phyloP scores from a whole-genome alignment of 371 early-diverging fungal genomes.

The Capillidium heterosporum region DNA sequence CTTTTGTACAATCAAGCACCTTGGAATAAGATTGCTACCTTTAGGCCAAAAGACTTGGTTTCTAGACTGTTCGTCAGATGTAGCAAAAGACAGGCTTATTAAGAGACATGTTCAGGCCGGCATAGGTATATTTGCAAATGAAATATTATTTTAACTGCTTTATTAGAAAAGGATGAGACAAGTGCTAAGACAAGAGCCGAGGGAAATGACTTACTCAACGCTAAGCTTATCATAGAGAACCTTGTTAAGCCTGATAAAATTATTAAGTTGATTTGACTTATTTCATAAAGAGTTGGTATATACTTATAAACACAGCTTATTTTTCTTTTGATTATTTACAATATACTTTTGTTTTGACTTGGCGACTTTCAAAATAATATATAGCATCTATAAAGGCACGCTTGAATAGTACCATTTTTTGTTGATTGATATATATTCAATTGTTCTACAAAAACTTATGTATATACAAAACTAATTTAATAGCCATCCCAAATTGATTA shows the following conservation, averaged over 20 bases:
- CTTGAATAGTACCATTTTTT: too few relatives aligned
- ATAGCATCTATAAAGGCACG: not conserved
- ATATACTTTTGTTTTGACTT: not conserved
- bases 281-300: not conserved
- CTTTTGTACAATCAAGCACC: conserved; percentile 13
- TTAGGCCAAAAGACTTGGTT: conserved; percentile 16
- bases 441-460: too few relatives aligned
- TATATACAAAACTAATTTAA: too few relatives aligned
- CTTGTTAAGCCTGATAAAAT: not conserved
- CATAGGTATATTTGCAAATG: conserved; percentile 10
- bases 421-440: too few relatives aligned
- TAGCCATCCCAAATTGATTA: too few relatives aligned
- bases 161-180: conserved; percentile 7
- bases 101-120: conserved; percentile 19
- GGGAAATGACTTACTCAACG: conserved; percentile 12
- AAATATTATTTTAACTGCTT: not conserved
- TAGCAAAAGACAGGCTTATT: conserved; percentile 15
- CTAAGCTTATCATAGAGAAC: conserved; percentile 10
- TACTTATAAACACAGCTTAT: not conserved
- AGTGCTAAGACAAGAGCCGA: conserved; percentile 6
- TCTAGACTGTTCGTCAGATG: conserved; percentile 9
- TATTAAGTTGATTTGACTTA: conserved; percentile 1
- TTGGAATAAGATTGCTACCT: conserved; percentile 14
- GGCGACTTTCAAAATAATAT: not conserved
- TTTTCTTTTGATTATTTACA: not conserved